Percentiles rank a stretch among this genome's conserved stretches.
phyloP scores from a whole-genome alignment of 2,329 filamentous ascomycete species.

The Sclerotinia glacialis region DNA sequence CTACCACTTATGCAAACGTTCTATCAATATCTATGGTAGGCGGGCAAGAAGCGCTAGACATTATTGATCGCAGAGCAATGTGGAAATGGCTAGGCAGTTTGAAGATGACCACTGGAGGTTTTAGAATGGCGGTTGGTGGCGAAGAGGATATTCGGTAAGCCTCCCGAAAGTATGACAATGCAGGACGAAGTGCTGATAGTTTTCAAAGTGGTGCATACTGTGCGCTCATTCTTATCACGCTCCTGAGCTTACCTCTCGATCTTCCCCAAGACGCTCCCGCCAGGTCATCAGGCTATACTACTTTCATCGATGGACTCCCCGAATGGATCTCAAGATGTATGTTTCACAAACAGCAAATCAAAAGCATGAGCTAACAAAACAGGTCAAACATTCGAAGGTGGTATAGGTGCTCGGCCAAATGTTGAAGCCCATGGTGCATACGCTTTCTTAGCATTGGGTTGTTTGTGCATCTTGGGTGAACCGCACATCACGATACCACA shows the following conservation, averaged over 20 bases:
- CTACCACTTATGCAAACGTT: constrained; percentile 81
- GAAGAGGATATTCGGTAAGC: constrained; percentile 87
- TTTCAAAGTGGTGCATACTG: constrained; percentile 79
- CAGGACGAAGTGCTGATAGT: constrained; percentile 27
- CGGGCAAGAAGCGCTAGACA: constrained; percentile 67
- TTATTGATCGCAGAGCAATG: constrained; percentile 79
- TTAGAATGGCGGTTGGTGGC: constrained; percentile 78
- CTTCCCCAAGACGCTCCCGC: constrained; percentile 72
- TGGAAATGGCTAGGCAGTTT: constrained; percentile 87
- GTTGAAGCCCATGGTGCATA: constrained; percentile 96
- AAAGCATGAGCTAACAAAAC: constrained; percentile 18
- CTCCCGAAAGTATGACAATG: constrained; percentile 3
- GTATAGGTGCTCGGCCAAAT: constrained; percentile 80
- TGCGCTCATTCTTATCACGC: constrained; percentile 76
- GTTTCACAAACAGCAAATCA: constrained; percentile 39
- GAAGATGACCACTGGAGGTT: constrained; percentile 87
- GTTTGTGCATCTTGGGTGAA: constrained; percentile 78
- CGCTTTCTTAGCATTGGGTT: constrained; percentile 89
- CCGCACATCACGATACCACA: constrained; percentile 71
- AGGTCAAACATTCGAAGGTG: constrained; percentile 94
- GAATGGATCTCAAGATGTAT: constrained; percentile 79
- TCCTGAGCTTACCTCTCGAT: constrained; percentile 79
- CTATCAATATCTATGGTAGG: constrained; percentile 77
- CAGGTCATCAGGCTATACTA: constrained; percentile 57
- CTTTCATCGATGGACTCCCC: constrained; percentile 69